These are phyloP conservation scores for Pichia paraexigua DNA, from an alignment of 805 yeast genomes.

Conservation along the genomic window DNA sequence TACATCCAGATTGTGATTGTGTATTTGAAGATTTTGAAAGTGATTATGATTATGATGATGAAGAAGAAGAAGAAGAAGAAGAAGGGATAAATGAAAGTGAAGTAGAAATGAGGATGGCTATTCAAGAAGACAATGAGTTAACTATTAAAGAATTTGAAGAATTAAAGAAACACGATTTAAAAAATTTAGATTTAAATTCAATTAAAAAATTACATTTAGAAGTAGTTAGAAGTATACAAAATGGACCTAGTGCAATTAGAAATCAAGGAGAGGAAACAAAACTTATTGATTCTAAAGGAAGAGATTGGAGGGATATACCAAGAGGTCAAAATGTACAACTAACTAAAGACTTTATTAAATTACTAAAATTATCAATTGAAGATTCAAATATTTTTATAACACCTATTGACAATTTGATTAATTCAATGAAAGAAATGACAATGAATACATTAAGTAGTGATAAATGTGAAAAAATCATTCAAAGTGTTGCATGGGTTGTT, in stretches of 20 bases:
- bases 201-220: constrained; percentile 3
- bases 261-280: constrained; percentile 26
- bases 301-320: constrained; percentile 69
- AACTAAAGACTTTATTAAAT: constrained; percentile 19
- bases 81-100: not conserved
- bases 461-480: constrained; percentile 34
- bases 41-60: constrained; percentile 13
- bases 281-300: constrained; percentile 51
- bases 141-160: not conserved
- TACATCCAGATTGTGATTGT: constrained; percentile 34
- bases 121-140: constrained; percentile 8
- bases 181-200: constrained; percentile 1
- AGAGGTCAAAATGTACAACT: constrained; percentile 45
- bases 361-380: constrained; percentile 18
- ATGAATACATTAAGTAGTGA: constrained; percentile 20
- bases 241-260: constrained; percentile 29
- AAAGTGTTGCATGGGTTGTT: constrained; percentile 48
- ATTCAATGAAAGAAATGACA: constrained; percentile 22
- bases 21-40: constrained; percentile 17
- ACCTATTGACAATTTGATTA: constrained; percentile 21
- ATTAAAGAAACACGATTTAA: not conserved
- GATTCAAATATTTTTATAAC: constrained; percentile 20
- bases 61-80: constrained; percentile 16
- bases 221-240: constrained; percentile 3
- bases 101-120: constrained; percentile 6